Evolutionary conservation across 805 yeast species (phyloP).

Genomic region (Monosporozyma siamensis): DNA sequence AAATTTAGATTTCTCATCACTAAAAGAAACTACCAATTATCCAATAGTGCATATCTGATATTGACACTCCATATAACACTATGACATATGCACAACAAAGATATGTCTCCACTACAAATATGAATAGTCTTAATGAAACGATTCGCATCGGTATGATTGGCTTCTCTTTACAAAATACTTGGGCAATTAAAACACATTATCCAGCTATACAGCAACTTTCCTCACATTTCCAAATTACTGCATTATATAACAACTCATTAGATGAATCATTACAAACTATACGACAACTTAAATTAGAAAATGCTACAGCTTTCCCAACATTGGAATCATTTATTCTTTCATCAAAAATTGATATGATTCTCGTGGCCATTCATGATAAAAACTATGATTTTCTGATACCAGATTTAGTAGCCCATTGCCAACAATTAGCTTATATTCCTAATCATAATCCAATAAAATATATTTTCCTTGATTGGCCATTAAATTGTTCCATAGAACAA

Average conservation of each 20-base stretch:
- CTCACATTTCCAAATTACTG: conserved; percentile 12
- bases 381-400: conserved; percentile 8
- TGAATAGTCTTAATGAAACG: not conserved
- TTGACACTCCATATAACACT: not conserved
- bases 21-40: too few relatives aligned
- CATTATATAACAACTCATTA: conserved; percentile 10
- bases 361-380: conserved; percentile 11
- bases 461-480: conserved; percentile 17
- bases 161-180: conserved; percentile 10
- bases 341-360: conserved; percentile 13
- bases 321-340: conserved; percentile 9
- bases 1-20: too few relatives aligned
- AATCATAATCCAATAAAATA: conserved; percentile 6
- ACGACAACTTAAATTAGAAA: conserved; percentile 9
- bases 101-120: not conserved
- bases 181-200: conserved; percentile 17
- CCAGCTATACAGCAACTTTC: conserved; percentile 14
- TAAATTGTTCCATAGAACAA: conserved; percentile 10
- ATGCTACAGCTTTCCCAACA: conserved; percentile 12
- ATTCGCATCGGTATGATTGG: conserved; percentile 15
- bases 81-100: not conserved
- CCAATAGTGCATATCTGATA: too few relatives aligned
- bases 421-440: conserved; percentile 1
- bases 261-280: conserved; percentile 11
- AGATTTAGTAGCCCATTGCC: conserved; percentile 7